Conservation (phyloP, 768 basidiomycete genomes). For the Termitomyces sp. region DNA sequence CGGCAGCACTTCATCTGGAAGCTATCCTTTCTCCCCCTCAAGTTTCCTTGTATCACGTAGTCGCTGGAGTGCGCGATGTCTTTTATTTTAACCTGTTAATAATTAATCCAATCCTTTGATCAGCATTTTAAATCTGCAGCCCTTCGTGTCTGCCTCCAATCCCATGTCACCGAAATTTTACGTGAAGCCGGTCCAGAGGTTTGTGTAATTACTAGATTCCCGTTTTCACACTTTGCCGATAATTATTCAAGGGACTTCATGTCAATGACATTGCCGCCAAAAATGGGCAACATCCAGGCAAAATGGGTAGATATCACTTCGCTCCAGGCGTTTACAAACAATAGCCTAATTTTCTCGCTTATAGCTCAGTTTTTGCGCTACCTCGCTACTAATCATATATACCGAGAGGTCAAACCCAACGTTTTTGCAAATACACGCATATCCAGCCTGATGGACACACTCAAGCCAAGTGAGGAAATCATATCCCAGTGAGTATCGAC, state of each 20-base stretch:
- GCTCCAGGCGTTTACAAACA: background rate
- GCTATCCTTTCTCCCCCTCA: conserved; percentile 11
- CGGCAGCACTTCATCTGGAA: conserved; percentile 11
- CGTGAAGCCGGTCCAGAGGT: conserved; percentile 23
- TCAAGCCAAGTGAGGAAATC: background rate
- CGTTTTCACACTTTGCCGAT: background rate
- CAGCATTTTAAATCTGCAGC: conserved; percentile 16
- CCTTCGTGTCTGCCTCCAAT: conserved; percentile 23
- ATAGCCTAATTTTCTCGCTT: background rate
- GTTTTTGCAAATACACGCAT: conserved; percentile 30
- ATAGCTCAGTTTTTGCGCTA: conserved; percentile 3
- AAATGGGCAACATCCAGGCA: conserved; percentile 19
- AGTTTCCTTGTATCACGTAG: conserved; percentile 3
- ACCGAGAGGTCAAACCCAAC: conserved; percentile 24
- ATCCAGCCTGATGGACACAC: conserved; percentile 25
- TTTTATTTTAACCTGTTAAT: background rate
- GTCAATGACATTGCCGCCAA: conserved; percentile 25
- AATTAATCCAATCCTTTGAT: no score
- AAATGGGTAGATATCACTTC: conserved; percentile 22
- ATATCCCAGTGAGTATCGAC: background rate
- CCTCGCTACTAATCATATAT: conserved; percentile 13
- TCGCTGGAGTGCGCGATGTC: conserved; percentile 5
- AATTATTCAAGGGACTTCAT: conserved; percentile 20
- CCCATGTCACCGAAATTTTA: conserved; percentile 30
- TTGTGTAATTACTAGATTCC: background rate